These are phyloP conservation scores for Cadophora gregata DNA, from an alignment of 2,329 filamentous ascomycete genomes.

Conservation along the genomic window DNA sequence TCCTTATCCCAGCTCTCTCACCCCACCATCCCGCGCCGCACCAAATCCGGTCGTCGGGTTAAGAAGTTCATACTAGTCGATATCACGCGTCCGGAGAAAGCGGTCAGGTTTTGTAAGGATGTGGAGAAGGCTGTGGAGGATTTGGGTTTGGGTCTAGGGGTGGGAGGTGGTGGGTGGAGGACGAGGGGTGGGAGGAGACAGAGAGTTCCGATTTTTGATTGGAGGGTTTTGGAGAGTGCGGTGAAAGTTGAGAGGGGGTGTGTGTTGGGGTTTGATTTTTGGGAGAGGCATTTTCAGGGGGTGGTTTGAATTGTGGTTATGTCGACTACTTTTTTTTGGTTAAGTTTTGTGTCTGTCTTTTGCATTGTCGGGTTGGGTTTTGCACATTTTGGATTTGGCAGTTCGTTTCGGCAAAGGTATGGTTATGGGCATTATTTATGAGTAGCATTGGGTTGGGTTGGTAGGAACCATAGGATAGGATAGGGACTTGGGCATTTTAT, in stretches of 20 bases:
- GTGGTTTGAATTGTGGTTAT: slow-evolving; percentile 1
- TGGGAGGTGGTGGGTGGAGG: slow-evolving; percentile 30
- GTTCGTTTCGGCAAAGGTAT: background rate
- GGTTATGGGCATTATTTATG: background rate
- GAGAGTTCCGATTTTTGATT: slow-evolving; percentile 45
- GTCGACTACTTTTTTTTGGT: background rate
- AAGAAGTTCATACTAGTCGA: slow-evolving; percentile 47
- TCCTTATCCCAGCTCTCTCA: slow-evolving; percentile 26
- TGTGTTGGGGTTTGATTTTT: slow-evolving; percentile 38
- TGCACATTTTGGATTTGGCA: background rate
- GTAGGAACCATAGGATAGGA: background rate
- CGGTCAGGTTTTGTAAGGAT: slow-evolving; percentile 41
- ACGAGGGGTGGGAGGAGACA: slow-evolving; percentile 40
- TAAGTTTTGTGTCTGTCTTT: background rate
- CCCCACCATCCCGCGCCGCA: slow-evolving; percentile 28
- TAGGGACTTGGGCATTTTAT: background rate
- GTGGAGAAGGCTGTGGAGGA: slow-evolving; percentile 38
- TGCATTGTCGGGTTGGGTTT: background rate
- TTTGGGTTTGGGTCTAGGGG: slow-evolving; percentile 8
- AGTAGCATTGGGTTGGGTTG: background rate
- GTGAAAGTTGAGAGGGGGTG: slow-evolving; percentile 48
- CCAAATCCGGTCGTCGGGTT: slow-evolving; percentile 31
- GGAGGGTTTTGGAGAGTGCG: slow-evolving; percentile 50
- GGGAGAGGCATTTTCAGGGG: slow-evolving; percentile 28
- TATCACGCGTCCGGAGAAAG: slow-evolving; percentile 39